Evolutionary conservation across 176 grass and related monocot genomes (phyloP).

Genomic region (Bothriochloa decipiens): DNA sequence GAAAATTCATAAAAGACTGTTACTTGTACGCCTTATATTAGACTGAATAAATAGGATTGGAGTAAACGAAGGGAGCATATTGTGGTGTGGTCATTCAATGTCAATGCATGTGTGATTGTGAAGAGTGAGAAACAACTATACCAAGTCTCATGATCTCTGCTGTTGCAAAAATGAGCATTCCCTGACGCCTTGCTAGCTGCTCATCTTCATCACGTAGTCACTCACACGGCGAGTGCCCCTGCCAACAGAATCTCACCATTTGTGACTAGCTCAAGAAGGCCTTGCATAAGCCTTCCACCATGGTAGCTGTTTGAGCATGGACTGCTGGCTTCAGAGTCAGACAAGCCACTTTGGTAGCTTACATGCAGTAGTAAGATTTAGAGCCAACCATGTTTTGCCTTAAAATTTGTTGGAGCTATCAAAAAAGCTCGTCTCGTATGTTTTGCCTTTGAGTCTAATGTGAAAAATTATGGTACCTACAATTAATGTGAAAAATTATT

Average conservation of each 20-base stretch:
- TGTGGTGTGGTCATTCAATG: not conserved
- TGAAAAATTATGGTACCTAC: too few relatives aligned
- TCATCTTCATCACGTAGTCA: too few relatives aligned
- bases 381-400: not conserved
- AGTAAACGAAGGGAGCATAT: not conserved
- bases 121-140: not conserved
- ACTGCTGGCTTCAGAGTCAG: not conserved
- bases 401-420: not conserved
- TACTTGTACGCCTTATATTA: not conserved
- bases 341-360: not conserved
- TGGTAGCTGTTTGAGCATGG: not conserved
- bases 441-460: too few relatives aligned
- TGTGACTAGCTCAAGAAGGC: not conserved
- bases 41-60: not conserved
- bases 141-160: not conserved
- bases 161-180: not conserved
- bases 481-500: too few relatives aligned
- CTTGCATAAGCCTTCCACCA: not conserved
- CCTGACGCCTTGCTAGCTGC: not conserved
- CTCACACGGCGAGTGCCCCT: not conserved
- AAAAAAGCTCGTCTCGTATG: too few relatives aligned
- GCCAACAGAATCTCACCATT: not conserved
- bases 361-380: not conserved
- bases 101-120: not conserved
- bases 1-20: not conserved